Conservation (phyloP, 176 grass and related monocot genomes). For the Guadua angustifolia region DNA sequence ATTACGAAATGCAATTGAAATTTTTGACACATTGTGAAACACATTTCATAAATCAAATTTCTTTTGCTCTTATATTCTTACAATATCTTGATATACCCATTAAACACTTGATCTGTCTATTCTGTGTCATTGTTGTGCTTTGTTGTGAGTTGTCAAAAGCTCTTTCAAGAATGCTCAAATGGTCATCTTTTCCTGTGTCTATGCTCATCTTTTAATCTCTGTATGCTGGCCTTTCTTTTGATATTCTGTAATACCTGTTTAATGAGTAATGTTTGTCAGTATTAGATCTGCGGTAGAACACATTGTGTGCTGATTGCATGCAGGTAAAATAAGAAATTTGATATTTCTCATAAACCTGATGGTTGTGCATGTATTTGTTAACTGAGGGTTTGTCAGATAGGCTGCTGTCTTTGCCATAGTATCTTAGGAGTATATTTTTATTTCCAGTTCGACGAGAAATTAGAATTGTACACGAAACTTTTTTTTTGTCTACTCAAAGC, state of each 20-base stretch:
- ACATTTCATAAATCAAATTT: neutral
- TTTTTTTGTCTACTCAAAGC: neutral
- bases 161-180: conserved; percentile 19
- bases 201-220: neutral
- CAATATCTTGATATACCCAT: neutral
- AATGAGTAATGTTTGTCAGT: neutral
- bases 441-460: neutral
- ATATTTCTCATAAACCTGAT: neutral
- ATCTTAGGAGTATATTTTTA: neutral
- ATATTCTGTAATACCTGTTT: conserved; percentile 7
- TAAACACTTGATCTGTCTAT: conserved; percentile 1
- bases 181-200: neutral
- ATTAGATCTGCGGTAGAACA: neutral
- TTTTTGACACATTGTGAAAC: conserved; percentile 4
- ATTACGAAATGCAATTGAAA: neutral
- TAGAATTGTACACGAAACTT: neutral
- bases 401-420: neutral
- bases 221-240: neutral
- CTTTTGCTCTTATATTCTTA: neutral
- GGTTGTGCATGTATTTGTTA: neutral
- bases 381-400: neutral
- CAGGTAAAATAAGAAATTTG: conserved; percentile 13
- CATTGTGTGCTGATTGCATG: neutral
- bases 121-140: neutral
- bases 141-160: conserved; percentile 10